A percentile compares a stretch with the other conserved stretches of the same genome.
phyloP scores from a whole-genome alignment of 2,329 filamentous ascomycete genomes.

The Mycosphaerella arachidis region DNA sequence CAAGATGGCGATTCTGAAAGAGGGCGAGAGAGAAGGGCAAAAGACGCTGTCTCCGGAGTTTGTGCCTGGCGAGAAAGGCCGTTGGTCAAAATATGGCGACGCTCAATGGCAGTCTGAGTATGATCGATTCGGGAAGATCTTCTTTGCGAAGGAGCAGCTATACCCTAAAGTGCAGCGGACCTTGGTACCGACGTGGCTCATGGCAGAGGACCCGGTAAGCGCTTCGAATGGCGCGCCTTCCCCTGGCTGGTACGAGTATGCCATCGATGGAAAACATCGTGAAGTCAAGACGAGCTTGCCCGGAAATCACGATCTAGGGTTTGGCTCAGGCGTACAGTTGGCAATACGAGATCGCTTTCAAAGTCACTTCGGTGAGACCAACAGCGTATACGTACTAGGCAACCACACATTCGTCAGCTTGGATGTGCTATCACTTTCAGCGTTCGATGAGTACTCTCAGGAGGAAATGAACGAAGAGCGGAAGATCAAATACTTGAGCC shows the following conservation, averaged over 20 bases:
- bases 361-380: conserved; percentile 85
- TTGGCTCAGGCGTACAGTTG: conserved; percentile 77
- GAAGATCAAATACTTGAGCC: conserved; percentile 32
- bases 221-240: conserved; percentile 41
- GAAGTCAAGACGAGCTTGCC: conserved; percentile 81
- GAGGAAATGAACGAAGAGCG: conserved; percentile 49
- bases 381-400: conserved; percentile 82
- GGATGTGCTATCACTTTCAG: conserved; percentile 83
- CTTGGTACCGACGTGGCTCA: conserved; percentile 22
- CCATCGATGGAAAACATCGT: conserved; percentile 60
- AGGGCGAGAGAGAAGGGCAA: conserved; percentile 21
- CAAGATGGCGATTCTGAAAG: conserved; percentile 17
- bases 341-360: conserved; percentile 78
- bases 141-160: conserved; percentile 50
- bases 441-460: conserved; percentile 56
- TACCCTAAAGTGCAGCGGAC: conserved; percentile 24
- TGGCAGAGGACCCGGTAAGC: conserved; percentile 18
- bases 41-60: conserved; percentile 22
- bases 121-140: conserved; percentile 77
- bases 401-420: conserved; percentile 95
- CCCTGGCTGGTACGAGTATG: conserved; percentile 57
- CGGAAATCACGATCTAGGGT: conserved; percentile 92
- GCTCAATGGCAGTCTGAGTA: conserved; percentile 86
- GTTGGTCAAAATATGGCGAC: conserved; percentile 69
- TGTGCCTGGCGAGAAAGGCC: conserved; percentile 29